A percentile compares a stretch with the other conserved stretches of the same genome.
Evolutionary conservation across 2,329 filamentous ascomycete genomes (phyloP).

Genomic region (Fusarium sacchari): DNA sequence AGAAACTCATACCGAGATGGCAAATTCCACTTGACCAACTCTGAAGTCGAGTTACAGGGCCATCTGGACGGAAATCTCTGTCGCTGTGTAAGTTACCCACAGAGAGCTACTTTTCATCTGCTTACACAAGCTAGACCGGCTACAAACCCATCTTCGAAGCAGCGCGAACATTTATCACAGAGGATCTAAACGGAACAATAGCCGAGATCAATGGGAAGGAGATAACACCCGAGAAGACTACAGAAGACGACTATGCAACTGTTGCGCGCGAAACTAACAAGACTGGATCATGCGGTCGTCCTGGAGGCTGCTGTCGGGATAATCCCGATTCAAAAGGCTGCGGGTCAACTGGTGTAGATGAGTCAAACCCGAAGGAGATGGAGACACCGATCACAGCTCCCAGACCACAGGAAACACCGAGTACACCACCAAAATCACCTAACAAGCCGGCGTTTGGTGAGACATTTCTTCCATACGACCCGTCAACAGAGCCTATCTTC

Average conservation of each 20-base stretch:
- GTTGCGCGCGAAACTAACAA: neutral
- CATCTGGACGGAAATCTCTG: neutral
- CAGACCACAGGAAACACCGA: neutral
- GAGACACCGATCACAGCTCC: neutral
- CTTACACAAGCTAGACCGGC: neutral
- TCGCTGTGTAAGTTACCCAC: neutral
- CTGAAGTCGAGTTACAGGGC: neutral
- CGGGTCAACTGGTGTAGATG: neutral
- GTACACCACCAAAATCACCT: neutral
- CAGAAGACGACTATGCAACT: neutral
- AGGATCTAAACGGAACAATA: neutral
- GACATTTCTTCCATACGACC: neutral
- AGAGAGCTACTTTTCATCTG: accelerated
- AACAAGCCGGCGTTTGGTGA: neutral
- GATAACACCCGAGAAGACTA: neutral
- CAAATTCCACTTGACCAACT: neutral
- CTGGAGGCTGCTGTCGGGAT: neutral
- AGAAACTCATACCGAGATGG: neutral
- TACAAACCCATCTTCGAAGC: slow-evolving; percentile 8
- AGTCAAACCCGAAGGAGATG: neutral
- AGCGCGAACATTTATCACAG: neutral
- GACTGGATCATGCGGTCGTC: neutral
- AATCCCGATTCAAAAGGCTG: neutral
- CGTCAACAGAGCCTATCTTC: neutral
- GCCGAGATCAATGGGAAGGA: neutral